phyloP scores from a whole-genome alignment of 257 asterid species.

The Forsythia suspensa region DNA sequence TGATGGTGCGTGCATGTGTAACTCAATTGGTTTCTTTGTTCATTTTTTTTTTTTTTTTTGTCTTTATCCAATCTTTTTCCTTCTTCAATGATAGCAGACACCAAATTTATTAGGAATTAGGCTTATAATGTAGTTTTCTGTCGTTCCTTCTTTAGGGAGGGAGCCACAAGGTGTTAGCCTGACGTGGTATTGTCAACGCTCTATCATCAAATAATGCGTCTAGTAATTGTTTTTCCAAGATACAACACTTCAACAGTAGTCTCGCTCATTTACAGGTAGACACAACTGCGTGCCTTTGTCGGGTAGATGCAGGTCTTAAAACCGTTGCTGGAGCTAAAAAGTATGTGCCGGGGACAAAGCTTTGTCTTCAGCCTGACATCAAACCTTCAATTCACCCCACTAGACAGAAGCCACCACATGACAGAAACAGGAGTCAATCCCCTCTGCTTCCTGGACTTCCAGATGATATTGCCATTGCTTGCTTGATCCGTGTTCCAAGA shows the following conservation, averaged over 20 bases:
- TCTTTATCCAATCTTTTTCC: not conserved
- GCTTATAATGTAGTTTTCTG: not conserved
- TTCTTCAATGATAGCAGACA: not conserved
- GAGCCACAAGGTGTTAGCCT: not conserved
- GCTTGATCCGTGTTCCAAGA: constrained; percentile 49
- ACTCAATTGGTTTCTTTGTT: not conserved
- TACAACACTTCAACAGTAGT: not conserved
- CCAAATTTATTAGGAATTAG: not conserved
- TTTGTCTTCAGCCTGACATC: constrained; percentile 43
- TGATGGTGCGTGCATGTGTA: not conserved
- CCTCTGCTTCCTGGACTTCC: constrained; percentile 49
- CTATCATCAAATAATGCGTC: not conserved
- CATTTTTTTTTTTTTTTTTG: not conserved
- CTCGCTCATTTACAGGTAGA: constrained; percentile 35
- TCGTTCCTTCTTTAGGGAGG: not conserved
- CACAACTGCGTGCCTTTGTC: constrained; percentile 43
- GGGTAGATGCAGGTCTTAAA: constrained; percentile 48
- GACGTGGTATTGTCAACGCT: not conserved
- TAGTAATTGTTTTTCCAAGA: not conserved
- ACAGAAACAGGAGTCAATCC: constrained; percentile 35
- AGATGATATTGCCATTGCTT: constrained; percentile 51
- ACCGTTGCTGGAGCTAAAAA: constrained; percentile 42
- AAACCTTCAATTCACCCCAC: constrained; percentile 43
- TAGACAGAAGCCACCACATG: constrained; percentile 39
- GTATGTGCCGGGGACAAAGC: constrained; percentile 42